These are phyloP conservation scores for Lomentospora prolificans DNA, from an alignment of 2,329 filamentous ascomycete genomes.

Conservation along the genomic window DNA sequence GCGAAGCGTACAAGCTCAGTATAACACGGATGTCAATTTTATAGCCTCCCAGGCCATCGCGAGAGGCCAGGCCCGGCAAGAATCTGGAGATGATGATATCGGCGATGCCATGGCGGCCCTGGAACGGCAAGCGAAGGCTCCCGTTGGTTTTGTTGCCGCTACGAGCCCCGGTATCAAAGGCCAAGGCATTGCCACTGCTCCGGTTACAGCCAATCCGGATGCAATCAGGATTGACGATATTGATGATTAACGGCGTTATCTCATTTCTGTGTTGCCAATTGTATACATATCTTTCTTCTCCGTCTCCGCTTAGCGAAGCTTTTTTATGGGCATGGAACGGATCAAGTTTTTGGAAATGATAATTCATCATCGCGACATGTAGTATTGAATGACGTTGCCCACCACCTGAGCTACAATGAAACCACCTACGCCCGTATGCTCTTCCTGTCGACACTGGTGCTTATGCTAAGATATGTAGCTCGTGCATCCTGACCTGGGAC, in stretches of 20 bases:
- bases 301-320: too few species aligned
- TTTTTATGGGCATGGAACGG: too few species aligned
- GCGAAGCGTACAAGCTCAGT: conserved; percentile 91
- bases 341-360: not conserved
- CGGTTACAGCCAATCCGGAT: conserved; percentile 63
- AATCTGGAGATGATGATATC: conserved; percentile 39
- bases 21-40: conserved; percentile 98
- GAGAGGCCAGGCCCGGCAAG: conserved; percentile 53
- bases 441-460: too few species aligned
- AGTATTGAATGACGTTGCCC: too few species aligned
- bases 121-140: conserved; percentile 79
- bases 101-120: conserved; percentile 82
- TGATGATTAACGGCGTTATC: conserved; percentile 40
- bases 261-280: conserved; percentile 1
- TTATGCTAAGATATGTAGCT: too few species aligned
- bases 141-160: conserved; percentile 83
- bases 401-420: too few species aligned
- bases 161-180: conserved; percentile 58
- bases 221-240: conserved; percentile 74
- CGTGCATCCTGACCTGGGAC: too few species aligned
- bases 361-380: too few species aligned
- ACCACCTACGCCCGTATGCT: too few species aligned
- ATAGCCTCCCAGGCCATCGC: conserved; percentile 93
- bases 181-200: conserved; percentile 33
- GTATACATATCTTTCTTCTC: too few species aligned